Conservation (phyloP, 495 filamentous ascomycete genomes). For the Penicillium bialowiezense region DNA sequence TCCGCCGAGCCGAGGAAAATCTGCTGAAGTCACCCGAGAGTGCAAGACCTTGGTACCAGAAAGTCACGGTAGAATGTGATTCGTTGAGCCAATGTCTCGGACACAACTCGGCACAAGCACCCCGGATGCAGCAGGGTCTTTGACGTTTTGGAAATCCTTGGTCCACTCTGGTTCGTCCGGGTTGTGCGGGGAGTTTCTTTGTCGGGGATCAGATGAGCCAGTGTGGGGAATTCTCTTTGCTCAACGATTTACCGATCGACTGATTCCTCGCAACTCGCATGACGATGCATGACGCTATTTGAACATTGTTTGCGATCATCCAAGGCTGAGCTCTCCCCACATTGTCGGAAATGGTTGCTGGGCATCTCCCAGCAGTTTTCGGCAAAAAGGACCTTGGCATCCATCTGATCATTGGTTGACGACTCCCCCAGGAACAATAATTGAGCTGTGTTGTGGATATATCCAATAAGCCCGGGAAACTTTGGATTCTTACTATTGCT, state of each 20-base stretch:
- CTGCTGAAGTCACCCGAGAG: neutral
- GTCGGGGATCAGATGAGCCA: neutral
- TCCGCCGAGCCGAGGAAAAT: constrained; percentile 23
- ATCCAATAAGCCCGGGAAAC: neutral
- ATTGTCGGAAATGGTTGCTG: neutral
- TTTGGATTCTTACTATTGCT: neutral
- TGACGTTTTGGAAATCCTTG: neutral
- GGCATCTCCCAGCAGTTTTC: neutral
- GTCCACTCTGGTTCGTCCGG: neutral
- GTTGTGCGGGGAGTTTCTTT: neutral
- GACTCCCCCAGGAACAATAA: neutral
- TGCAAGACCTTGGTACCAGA: neutral
- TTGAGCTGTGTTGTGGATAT: neutral
- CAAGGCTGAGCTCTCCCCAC: constrained; percentile 4
- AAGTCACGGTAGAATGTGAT: neutral
- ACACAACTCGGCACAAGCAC: neutral
- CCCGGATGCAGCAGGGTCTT: neutral
- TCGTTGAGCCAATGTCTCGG: neutral
- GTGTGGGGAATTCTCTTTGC: neutral
- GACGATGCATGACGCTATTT: constrained; percentile 2
- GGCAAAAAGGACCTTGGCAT: neutral
- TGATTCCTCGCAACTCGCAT: neutral
- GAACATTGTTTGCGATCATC: neutral
- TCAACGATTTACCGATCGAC: neutral
- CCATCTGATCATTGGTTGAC: neutral